phyloP scores from a whole-genome alignment of 2,329 filamentous ascomycete genomes.

The Exserohilum turcica region DNA sequence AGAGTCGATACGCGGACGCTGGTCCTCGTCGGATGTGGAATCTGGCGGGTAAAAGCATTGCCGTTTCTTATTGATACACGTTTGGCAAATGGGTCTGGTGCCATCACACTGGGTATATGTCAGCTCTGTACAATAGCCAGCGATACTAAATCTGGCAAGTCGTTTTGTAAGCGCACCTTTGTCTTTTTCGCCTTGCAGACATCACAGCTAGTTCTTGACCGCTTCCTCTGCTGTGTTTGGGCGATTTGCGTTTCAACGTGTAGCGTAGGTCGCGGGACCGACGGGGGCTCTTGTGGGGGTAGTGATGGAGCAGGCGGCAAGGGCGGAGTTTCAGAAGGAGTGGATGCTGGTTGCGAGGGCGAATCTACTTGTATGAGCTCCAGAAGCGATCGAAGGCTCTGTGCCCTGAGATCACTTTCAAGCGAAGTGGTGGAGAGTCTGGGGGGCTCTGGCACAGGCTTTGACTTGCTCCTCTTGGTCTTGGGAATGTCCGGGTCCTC shows the following conservation, averaged over 20 bases:
- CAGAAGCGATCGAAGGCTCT: constrained; percentile 46
- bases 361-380: constrained; percentile 42
- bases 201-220: constrained; percentile 43
- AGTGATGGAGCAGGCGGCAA: constrained; percentile 18
- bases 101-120: constrained; percentile 42
- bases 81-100: constrained; percentile 40
- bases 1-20: constrained; percentile 17
- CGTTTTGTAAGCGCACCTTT: constrained; percentile 32
- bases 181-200: constrained; percentile 46
- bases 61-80: constrained; percentile 44
- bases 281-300: constrained; percentile 8
- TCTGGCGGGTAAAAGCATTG: constrained; percentile 42
- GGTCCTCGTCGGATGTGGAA: constrained; percentile 22
- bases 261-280: background rate
- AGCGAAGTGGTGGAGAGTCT: constrained; percentile 42
- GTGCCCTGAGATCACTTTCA: constrained; percentile 45
- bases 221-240: constrained; percentile 21
- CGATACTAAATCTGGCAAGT: background rate
- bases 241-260: constrained; percentile 14
- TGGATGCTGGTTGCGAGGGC: constrained; percentile 16
- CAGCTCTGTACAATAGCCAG: constrained; percentile 9
- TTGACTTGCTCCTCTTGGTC: constrained; percentile 36
- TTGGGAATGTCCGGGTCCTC: constrained; percentile 24
- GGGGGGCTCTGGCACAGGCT: constrained; percentile 23
- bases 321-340: constrained; percentile 23